Evolutionary conservation across 345 rosid genomes (phyloP), one percentile per base, ranked within the genome.

Genomic region (Crucihimalaya himalaica): DNA sequence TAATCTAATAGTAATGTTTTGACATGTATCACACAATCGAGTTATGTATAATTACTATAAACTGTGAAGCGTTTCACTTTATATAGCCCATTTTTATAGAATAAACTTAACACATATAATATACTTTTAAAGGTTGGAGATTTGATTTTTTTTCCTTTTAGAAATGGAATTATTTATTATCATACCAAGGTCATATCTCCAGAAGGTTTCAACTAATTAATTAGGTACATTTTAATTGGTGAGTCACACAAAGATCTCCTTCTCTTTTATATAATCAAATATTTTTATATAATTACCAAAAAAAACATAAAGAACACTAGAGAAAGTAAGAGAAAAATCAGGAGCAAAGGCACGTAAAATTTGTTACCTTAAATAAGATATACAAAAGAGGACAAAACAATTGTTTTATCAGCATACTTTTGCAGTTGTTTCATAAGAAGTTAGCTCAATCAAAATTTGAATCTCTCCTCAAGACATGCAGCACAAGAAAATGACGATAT

Each of bases 141-240:
- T 6, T 32, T 8, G 9, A 9, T 8, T 32, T 32, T 32, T 32
- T 32, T 2, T 8, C 37, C 8, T 8, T 8, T 32, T 56, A 18
- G 23, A 58, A 25, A 10, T 16, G 18, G 27, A 19, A 46, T 46
- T 5, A 29, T 21, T 37, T 14, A 31, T 31, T 19, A 43, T 43
- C 64, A 72, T 54, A 42, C 76, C 54, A 72, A 72, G 70, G 63
- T 27, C 53, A 60, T 8, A 46, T 35, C 48, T 62, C 54, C 18
- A 5, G 21, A 57, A 27, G n/a, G 20, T 54, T 68, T 15, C 21
- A 32, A 29, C 20, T 59, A 35, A 35, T 20, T 59, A 35, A 35
- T 20, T 47, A 45, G 9, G 34, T 21, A 47, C 28, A 34, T 21
- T 4, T 10, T 14, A 45, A 43, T 4, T 69, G 45, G 64, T 72